A percentile compares a stretch with the other conserved stretches of the same genome.
phyloP scores from a whole-genome alignment of 345 rosid species.

The Bretschneidera sinensis region DNA sequence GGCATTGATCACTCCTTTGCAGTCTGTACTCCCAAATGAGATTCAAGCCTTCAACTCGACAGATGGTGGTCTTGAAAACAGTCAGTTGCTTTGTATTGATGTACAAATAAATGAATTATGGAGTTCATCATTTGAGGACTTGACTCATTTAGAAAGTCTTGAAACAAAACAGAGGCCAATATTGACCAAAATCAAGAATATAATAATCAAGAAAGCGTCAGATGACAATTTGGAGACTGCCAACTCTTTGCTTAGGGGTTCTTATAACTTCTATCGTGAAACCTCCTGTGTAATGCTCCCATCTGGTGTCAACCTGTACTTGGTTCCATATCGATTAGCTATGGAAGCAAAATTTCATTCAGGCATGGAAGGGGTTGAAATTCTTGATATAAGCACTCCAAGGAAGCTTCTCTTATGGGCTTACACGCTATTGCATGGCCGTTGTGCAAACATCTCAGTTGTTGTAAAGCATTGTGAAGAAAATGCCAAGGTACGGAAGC shows the following conservation, averaged over 20 bases:
- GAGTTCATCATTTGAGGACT: conserved; percentile 65
- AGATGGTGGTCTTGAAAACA: conserved; percentile 40
- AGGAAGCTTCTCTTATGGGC: conserved; percentile 98
- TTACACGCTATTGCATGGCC: conserved; percentile 67
- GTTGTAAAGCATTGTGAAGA: conserved; percentile 92
- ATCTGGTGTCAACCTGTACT: conserved; percentile 57
- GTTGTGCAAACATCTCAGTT: conserved; percentile 59
- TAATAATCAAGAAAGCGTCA: conserved; percentile 49
- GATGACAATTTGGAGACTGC: conserved; percentile 70
- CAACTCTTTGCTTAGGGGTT: conserved; percentile 60
- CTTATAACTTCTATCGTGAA: conserved; percentile 79
- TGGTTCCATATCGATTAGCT: conserved; percentile 46
- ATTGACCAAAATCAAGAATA: conserved; percentile 59
- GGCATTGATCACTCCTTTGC: conserved; percentile 70
- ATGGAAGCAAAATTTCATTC: conserved; percentile 39
- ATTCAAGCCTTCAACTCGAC: conserved; percentile 30
- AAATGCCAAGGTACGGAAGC: conserved; percentile 61
- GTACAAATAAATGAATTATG: conserved; percentile 61
- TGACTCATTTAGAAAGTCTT: conserved; percentile 44
- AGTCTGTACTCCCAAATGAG: conserved; percentile 41
- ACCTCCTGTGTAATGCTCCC: conserved; percentile 65
- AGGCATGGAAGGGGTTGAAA: conserved; percentile 64
- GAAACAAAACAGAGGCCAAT: conserved; percentile 67
- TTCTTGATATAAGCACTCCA: conserved; percentile 78
- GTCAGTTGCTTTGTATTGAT: conserved; percentile 67